Evolutionary conservation across 2,329 filamentous ascomycete genomes (phyloP).

Genomic region (Zymoseptoria crescenta): DNA sequence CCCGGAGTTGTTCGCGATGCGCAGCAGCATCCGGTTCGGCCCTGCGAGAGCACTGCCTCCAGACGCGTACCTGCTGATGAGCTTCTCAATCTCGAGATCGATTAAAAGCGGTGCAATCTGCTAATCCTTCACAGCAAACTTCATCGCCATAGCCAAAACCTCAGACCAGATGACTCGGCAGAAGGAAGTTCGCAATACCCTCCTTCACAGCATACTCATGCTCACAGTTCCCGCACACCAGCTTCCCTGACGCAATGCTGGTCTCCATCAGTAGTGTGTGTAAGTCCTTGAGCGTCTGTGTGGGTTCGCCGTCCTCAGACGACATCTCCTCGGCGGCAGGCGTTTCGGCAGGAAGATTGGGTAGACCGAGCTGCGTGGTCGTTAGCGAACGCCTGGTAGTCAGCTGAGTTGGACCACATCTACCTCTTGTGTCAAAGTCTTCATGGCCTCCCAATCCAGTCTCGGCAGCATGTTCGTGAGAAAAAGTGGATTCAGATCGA

Average conservation of each 20-base stretch:
- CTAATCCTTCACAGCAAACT: not conserved
- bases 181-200: slow-evolving; percentile 90
- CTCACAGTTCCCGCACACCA: slow-evolving; percentile 84
- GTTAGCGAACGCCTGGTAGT: not conserved
- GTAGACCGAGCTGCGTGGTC: slow-evolving; percentile 63
- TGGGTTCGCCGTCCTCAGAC: slow-evolving; percentile 56
- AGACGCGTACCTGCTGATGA: too few species aligned
- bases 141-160: not conserved
- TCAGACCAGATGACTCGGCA: slow-evolving; percentile 82
- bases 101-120: not conserved
- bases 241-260: slow-evolving; percentile 76
- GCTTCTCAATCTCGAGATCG: too few species aligned
- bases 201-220: slow-evolving; percentile 94
- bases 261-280: slow-evolving; percentile 83
- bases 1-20: too few species aligned
- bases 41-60: too few species aligned
- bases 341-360: slow-evolving; percentile 50
- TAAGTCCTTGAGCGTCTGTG: slow-evolving; percentile 62
- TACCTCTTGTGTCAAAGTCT: slow-evolving; percentile 69
- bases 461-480: slow-evolving; percentile 78
- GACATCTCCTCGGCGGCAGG: slow-evolving; percentile 31
- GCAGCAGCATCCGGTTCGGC: too few species aligned
- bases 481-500: slow-evolving; percentile 73
- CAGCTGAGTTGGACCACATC: not conserved
- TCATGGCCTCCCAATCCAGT: slow-evolving; percentile 79